phyloP scores from a whole-genome alignment of 495 filamentous ascomycete genomes.

The Tuber calosporum region DNA sequence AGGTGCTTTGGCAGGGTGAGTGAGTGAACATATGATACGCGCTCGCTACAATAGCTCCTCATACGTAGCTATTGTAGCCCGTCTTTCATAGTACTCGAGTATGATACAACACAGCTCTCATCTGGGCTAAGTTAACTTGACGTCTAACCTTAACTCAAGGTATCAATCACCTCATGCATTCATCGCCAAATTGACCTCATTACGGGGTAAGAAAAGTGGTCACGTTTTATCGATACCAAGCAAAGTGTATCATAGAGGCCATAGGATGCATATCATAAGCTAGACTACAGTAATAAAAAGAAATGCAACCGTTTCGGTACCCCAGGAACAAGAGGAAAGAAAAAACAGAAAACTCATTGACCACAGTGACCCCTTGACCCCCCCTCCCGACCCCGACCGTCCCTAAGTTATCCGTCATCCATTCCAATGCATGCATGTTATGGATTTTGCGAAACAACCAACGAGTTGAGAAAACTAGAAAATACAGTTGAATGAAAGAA shows the following conservation, averaged over 20 bases:
- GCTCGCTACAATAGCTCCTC: background rate
- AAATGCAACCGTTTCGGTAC: background rate
- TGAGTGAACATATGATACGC: background rate
- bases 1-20: background rate
- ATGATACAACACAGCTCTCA: background rate
- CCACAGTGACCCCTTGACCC: background rate
- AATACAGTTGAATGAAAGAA: background rate
- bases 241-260: background rate
- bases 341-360: background rate
- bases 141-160: background rate
- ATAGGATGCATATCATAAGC: background rate
- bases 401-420: background rate
- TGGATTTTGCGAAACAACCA: background rate
- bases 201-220: background rate
- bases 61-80: background rate
- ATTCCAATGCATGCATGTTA: background rate
- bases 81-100: too few relatives aligned
- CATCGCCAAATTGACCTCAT: background rate
- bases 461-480: background rate
- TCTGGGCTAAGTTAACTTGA: background rate
- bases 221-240: background rate
- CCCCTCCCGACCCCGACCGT: background rate
- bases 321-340: background rate
- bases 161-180: background rate
- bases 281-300: background rate